A percentile compares a stretch with the other conserved stretches of the same genome.
Conservation (phyloP, 805 yeast species). For the Starmerella ratchasimensis region DNA sequence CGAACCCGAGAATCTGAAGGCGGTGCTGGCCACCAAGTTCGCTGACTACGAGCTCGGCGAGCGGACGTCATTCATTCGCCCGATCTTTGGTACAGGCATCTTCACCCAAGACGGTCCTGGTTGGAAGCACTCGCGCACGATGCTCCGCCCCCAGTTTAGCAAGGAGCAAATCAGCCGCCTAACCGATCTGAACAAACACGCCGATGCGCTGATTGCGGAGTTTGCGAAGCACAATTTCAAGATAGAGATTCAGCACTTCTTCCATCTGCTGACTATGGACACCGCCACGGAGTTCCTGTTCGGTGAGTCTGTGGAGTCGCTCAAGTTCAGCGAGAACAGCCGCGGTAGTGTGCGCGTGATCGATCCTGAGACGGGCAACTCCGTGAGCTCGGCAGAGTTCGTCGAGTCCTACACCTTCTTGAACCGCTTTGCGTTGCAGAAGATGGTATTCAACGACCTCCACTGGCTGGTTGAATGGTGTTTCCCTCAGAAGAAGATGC, state of each 20-base stretch:
- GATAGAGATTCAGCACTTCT: constrained; percentile 16
- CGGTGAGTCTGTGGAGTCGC: constrained; percentile 18
- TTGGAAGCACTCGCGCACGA: constrained; percentile 25
- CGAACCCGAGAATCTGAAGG: constrained; percentile 23
- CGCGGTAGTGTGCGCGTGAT: constrained; percentile 2
- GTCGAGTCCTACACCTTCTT: constrained; percentile 16
- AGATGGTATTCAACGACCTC: constrained; percentile 9
- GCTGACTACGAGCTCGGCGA: constrained; percentile 23
- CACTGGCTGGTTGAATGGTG: constrained; percentile 9
- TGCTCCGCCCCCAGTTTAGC: constrained; percentile 24
- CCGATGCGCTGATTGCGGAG: constrained; percentile 16
- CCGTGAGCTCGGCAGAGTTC: constrained; percentile 21
- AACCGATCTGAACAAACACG: constrained; percentile 22
- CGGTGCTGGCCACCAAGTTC: constrained; percentile 22
- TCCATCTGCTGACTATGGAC: constrained; percentile 22
- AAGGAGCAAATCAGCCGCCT: constrained; percentile 21
- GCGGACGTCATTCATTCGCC: constrained; percentile 18
- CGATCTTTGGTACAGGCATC: constrained; percentile 23
- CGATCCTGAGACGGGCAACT: constrained; percentile 6
- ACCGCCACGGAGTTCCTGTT: constrained; percentile 24
- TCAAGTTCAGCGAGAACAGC: constrained; percentile 5
- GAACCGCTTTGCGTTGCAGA: constrained; percentile 8
- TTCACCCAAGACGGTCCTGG: constrained; percentile 24
- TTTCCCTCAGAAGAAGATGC: constrained; percentile 24
- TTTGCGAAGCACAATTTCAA: constrained; percentile 2